Conservation (phyloP, 495 filamentous ascomycete genomes). For the Polyplosphaeria fusca region DNA sequence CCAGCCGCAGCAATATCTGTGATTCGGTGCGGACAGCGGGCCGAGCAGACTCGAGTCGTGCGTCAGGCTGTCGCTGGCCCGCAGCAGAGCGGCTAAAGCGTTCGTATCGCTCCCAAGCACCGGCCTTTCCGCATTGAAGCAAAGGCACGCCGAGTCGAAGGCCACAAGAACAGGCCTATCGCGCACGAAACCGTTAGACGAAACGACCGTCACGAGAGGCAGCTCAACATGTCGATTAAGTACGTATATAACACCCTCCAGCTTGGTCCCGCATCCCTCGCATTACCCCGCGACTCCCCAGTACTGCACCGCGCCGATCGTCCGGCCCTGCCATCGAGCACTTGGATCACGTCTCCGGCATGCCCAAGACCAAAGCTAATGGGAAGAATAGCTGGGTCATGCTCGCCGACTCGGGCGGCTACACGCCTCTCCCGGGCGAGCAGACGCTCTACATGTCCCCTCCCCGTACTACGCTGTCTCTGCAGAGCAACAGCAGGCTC, state of each 20-base stretch:
- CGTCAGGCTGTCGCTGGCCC: not conserved
- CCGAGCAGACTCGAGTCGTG: slow-evolving; percentile 4
- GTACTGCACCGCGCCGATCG: not conserved
- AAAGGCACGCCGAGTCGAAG: slow-evolving; percentile 5
- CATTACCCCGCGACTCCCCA: slow-evolving; percentile 20
- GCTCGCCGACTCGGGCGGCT: slow-evolving; percentile 61
- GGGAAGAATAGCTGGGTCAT: slow-evolving; percentile 70
- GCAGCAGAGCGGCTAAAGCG: not conserved
- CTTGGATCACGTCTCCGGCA: not conserved
- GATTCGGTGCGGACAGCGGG: slow-evolving; percentile 27
- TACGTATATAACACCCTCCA: slow-evolving; percentile 18
- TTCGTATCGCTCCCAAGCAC: not conserved
- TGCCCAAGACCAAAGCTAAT: slow-evolving; percentile 24
- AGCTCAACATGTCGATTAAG: slow-evolving; percentile 34
- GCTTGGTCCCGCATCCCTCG: not conserved
- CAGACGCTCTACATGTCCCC: slow-evolving; percentile 67
- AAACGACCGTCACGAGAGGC: slow-evolving; percentile 6
- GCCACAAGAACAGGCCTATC: too few relatives aligned
- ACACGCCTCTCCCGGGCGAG: slow-evolving; percentile 69
- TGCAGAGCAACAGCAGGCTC: slow-evolving; percentile 59
- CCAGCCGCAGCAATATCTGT: slow-evolving; percentile 24
- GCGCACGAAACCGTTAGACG: too few relatives aligned
- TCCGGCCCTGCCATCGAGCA: too few relatives aligned
- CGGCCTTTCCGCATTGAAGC: slow-evolving; percentile 16
- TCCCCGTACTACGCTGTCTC: slow-evolving; percentile 61